Evolutionary conservation across 352 stramenopile species (phyloP), one percentile per base, ranked within the genome.

Genomic region (Phytophthora kernoviae): DNA sequence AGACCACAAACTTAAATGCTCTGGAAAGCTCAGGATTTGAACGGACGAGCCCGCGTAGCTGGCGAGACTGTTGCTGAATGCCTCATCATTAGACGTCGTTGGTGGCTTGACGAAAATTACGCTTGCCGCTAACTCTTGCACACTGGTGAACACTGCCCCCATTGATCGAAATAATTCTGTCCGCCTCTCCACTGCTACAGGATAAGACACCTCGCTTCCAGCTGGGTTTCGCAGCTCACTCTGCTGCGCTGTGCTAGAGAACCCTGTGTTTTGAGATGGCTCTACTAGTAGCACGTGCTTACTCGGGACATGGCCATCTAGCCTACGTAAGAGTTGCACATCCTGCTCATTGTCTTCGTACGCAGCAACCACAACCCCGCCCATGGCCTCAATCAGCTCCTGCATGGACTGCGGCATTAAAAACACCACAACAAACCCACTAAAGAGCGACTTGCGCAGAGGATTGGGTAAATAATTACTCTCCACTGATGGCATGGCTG

Each of bases 71-170:
- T 59, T 90, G 54, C 76, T 90, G 52, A 93, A 93, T 14, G 76
- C 72, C 10, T 67, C 73, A 37, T 90, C 77, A 40, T 69, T 87
- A 1, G 75, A 55, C 41, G 73, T 36, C 21, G 62, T 70, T n/a
- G 83, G 87, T 7, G 78, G 43, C 37, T 91, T 91, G 1, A 85
- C 83, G 43, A 93, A 94, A 58, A 96, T 88, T 22, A 96, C 81
- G 59, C 84, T 94, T 7, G 77, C 82, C 1, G 85, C 85, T 10
- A 96, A 73, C 44, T 93, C 85, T 59, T 93, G 85, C 34, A 93
- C 76, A 26, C 75, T 89, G n/a, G 80, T 82, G 44, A 94, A 93
- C 7, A 79, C 65, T 22, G 80, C 82, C 4, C 72, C 68, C 36
- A 91, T 81, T 0, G 79, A 81, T 26, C 78, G 81, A 22, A 96